Base-by-base conservation (phyloP, 2,329 filamentous ascomycete genomes). In the Ampelomyces quisqualis region DNA sequence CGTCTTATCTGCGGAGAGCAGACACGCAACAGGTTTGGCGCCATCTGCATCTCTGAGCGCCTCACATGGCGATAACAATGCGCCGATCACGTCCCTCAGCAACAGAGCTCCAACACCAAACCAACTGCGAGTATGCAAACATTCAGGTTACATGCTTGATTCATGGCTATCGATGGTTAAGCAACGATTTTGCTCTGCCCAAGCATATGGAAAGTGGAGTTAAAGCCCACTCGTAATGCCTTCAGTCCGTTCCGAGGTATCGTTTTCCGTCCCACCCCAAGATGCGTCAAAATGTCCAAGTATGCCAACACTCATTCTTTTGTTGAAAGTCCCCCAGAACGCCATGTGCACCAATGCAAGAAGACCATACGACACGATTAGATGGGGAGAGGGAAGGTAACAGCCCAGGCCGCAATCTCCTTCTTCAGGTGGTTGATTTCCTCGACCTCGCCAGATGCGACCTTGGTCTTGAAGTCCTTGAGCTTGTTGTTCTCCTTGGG, bases 401-500 rank as follows among this genome's bases (percentile, higher is more conserved):
- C 80, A 67, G 88, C 88, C 91, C 91, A 98, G 34, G 75, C 74
- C 32, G 88, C 78, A 69, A 98, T 90, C 80, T 97, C 91, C 77
- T 89, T 86, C 77, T 84, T 87, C 69, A 95, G 79, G 57, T 79
- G 80, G 69, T 86, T 84, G 74, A 98, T 91, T 77, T 90, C 87
- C 47, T 81, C 73, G 34, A 95, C 78, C 65, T 85, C 80, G 52
- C 89, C 90, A 56, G 78, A 75, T 43, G 86, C 81, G 49, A 95
- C 88, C 81, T 89, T 91, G 69, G 82, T 84, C 80, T 91, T 94
- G 86, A 98, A 97, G 79, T 98, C 93, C 84, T 97, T 97, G 72
- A 95, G 88, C 84, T 94, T 96, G 84, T 97, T 98, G 65, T 88
- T 89, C 73, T 93, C 87, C 83, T 96, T 96, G 70, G 93, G 91